Conservation (phyloP, 495 filamentous ascomycete species). For the Talaromyces trachyspermus region DNA sequence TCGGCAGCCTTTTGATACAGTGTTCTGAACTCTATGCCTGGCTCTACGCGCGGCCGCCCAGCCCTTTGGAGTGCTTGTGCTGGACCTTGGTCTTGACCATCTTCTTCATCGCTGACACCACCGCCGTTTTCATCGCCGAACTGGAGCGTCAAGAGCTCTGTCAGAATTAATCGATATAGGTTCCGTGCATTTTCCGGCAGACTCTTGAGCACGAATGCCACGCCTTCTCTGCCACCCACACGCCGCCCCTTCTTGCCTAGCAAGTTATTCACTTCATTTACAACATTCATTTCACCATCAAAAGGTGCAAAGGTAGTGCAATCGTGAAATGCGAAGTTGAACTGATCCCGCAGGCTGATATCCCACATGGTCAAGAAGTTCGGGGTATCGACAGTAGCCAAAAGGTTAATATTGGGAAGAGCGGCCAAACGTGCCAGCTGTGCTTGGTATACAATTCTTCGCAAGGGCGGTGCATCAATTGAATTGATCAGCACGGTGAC, state of each 20-base stretch:
- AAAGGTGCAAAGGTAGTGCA: constrained; percentile 81
- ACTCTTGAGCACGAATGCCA: constrained; percentile 81
- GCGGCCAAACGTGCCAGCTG: constrained; percentile 70
- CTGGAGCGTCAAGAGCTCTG: constrained; percentile 64
- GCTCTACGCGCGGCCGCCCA: constrained; percentile 24
- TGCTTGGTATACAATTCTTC: constrained; percentile 59
- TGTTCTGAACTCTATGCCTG: constrained; percentile 77
- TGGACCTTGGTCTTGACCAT: constrained; percentile 15
- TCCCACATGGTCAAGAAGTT: constrained; percentile 89
- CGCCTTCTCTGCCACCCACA: constrained; percentile 84
- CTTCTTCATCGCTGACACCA: constrained; percentile 39
- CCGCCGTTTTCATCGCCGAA: constrained; percentile 41
- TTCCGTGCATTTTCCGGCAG: constrained; percentile 86
- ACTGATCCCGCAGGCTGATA: constrained; percentile 63
- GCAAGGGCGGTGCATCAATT: constrained; percentile 71
- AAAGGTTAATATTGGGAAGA: constrained; percentile 63
- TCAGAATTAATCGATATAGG: constrained; percentile 75
- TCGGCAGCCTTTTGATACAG: constrained; percentile 93
- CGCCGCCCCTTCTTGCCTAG: constrained; percentile 77
- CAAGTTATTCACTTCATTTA: constrained; percentile 79
- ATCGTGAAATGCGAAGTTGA: constrained; percentile 88
- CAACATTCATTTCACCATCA: constrained; percentile 63
- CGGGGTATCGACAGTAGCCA: constrained; percentile 80
- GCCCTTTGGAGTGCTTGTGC: constrained; percentile 9
- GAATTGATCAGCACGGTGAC: constrained; percentile 78